phyloP scores from a whole-genome alignment of 768 basidiomycete genomes.

The Phylloporus rhodoxanthus region DNA sequence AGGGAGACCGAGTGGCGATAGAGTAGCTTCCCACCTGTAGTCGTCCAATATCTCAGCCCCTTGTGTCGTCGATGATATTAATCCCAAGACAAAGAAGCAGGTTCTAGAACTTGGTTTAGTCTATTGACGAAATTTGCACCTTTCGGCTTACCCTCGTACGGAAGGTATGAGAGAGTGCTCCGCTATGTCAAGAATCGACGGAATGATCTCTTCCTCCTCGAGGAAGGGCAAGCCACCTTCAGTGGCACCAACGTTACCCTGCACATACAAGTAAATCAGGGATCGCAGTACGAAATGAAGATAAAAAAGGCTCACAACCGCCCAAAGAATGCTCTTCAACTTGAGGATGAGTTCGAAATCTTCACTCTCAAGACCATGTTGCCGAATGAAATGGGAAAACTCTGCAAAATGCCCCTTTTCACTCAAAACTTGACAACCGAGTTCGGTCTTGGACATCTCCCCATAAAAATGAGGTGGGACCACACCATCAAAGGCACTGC shows the following conservation, averaged over 20 bases:
- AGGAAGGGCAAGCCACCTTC: constrained; percentile 89
- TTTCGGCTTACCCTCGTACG: constrained; percentile 74
- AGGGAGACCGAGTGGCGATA: constrained; percentile 77
- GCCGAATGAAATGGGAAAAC: constrained; percentile 84
- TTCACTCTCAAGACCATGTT: constrained; percentile 77
- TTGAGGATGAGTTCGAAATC: constrained; percentile 82
- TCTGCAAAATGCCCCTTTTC: constrained; percentile 89
- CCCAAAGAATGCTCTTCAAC: constrained; percentile 95
- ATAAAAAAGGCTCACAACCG: constrained; percentile 61
- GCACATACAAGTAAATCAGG: constrained; percentile 1
- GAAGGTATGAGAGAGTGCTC: constrained; percentile 86
- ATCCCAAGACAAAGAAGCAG: constrained; percentile 90
- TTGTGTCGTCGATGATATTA: constrained; percentile 86
- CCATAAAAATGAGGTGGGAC: constrained; percentile 97
- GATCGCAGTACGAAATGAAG: not conserved
- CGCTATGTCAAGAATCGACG: constrained; percentile 84
- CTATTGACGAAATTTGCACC: not conserved
- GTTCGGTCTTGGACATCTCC: constrained; percentile 93
- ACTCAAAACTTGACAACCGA: constrained; percentile 85
- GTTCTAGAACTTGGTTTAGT: constrained; percentile 51
- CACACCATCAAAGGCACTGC: constrained; percentile 74
- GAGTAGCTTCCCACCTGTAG: constrained; percentile 87
- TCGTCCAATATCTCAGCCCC: constrained; percentile 93
- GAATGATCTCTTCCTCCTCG: constrained; percentile 92
- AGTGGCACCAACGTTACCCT: constrained; percentile 94